Evolutionary conservation across 345 rosid species (phyloP).

Genomic region (Mangifera indica): DNA sequence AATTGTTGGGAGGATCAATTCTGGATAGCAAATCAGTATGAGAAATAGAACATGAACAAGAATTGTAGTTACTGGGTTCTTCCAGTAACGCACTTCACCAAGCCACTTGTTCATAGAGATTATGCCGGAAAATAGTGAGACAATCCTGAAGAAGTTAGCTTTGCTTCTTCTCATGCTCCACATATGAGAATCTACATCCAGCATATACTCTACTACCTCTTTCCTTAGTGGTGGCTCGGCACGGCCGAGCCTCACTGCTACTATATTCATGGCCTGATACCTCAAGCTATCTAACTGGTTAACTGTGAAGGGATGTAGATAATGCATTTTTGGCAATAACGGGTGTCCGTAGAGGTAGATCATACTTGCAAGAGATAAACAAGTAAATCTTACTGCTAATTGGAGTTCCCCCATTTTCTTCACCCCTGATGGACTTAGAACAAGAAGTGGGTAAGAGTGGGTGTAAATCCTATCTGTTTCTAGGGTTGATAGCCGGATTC

Average conservation of each 20-base stretch:
- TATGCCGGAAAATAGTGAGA: slow-evolving; percentile 61
- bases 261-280: slow-evolving; percentile 81
- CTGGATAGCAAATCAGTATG: slow-evolving; percentile 79
- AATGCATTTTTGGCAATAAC: slow-evolving; percentile 84
- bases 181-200: slow-evolving; percentile 92
- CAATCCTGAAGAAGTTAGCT: slow-evolving; percentile 86
- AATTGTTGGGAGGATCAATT: slow-evolving; percentile 70
- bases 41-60: slow-evolving; percentile 66
- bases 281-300: slow-evolving; percentile 74
- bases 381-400: slow-evolving; percentile 69
- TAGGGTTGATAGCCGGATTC: slow-evolving; percentile 68
- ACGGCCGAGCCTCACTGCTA: slow-evolving; percentile 60
- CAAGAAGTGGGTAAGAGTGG: slow-evolving; percentile 76
- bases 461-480: slow-evolving; percentile 76
- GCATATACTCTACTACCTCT: slow-evolving; percentile 87
- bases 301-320: slow-evolving; percentile 78
- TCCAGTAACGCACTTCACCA: slow-evolving; percentile 69
- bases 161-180: slow-evolving; percentile 96
- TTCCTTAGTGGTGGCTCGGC: slow-evolving; percentile 84
- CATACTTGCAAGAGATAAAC: slow-evolving; percentile 69
- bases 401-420: slow-evolving; percentile 93
- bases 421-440: slow-evolving; percentile 59
- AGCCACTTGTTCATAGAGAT: slow-evolving; percentile 74
- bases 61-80: slow-evolving; percentile 66
- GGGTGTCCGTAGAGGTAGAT: slow-evolving; percentile 75